Base-by-base conservation (phyloP, 2,329 filamentous ascomycete species). In the Plenodomus tracheiphilus region DNA sequence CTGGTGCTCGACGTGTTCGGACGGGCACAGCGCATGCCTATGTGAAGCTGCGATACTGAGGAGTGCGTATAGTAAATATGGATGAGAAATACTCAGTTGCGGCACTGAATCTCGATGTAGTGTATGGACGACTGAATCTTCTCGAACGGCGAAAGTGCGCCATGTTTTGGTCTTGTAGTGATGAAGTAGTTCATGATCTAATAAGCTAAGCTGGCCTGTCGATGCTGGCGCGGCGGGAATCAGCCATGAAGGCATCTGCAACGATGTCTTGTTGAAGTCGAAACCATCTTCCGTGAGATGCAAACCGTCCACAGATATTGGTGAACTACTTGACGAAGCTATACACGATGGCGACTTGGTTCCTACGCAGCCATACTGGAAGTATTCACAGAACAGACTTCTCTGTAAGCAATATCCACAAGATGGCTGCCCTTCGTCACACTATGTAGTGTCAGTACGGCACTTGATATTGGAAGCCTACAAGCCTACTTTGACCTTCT, bases 401-500 rank as follows among this genome's bases (percentile, higher is more conserved):
- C 68, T 54, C 21, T 62, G 35, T 5, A 43, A 43, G 42, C 68
- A 71, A 39, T 71, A 71, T 7, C 46, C 44, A 45, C 68, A 71
- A 8, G 15, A 16, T 20, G 65, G 68, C 15, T 58, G 57, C 4
- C 34, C 19, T 47, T 71, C 66, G 54, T 71, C 65, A 42, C 68
- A 71, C 68, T 71, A 30, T 9, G 10, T 25, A 6, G 28, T 0
- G 41, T 53, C 22, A 56, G 11, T 47, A 21, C n/a, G 10, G 5
- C 21, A n/a, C 13, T 1, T 39, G n/a, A 11, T 4, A 11, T 8
- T 36, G 1, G 10, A 8, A n/a, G 6, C 20, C 1, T 17, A 22
- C 21, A 32, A 25, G 19, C 39, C 32, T 53, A 70, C 68, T 59
- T 71, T 71, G 9, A 70, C 64, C 47, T 68, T 71, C 54, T 68